Evolutionary conservation across 2,329 filamentous ascomycete species (phyloP), one percentile per base, ranked within the genome.

Genomic region (Colletotrichum magnum): DNA sequence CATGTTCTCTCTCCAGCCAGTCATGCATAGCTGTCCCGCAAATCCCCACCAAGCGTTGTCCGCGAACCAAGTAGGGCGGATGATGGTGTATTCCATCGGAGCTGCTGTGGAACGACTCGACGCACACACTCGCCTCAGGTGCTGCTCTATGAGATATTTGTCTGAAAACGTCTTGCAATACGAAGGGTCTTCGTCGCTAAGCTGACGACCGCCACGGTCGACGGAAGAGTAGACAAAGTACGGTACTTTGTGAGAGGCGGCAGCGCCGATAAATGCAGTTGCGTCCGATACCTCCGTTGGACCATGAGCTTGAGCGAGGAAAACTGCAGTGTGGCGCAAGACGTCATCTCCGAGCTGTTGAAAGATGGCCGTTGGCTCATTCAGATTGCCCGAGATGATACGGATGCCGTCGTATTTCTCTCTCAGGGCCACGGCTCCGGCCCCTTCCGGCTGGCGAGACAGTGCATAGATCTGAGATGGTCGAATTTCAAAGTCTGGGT

Each of bases 191-290:
- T 50, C 53, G 16, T 75, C 74, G 26, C 81, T 78, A 89, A 92
- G 78, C 89, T 79, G 78, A 47, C 87, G 84, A 36, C 89, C 88
- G 32, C 88, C 88, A n/a, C 90, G 88, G 67, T 92, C 90, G 13
- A 91, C 88, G 47, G 86, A 89, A 1, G 84, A 87, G 77, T 90
- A 92, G 51, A 92, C 85, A 71, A 92, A 89, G 73, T 88, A 85
- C 41, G 83, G 79, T 36, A 90, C 84, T 5, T 81, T 81, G 45
- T 86, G 76, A 15, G 81, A 80, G 32, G 87, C 73, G 0, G 87
- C 82, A 10, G 83, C 83, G 58, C 88, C 84, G 47, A 89, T 80
- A 5, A 91, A 75, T 0, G 77, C 80, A 47, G 84, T 89, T 62
- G 88, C 88, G 72, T 90, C 87, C 2, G 72, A 52, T 16, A 76